Conservation (phyloP, 352 stramenopile species). For the Phytophthora crassamura region DNA sequence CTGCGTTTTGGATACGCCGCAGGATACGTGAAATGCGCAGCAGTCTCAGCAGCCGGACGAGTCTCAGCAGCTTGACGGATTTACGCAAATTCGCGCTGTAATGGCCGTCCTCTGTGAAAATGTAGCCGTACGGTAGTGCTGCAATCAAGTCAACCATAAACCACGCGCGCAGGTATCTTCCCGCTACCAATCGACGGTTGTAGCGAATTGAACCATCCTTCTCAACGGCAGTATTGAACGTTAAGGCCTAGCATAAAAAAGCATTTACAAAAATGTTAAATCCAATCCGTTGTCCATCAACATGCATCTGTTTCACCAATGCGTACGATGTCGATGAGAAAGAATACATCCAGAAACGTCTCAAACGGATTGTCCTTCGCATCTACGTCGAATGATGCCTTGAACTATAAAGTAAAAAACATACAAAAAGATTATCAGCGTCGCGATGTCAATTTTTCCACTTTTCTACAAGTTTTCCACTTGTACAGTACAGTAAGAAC, state of each 20-base stretch:
- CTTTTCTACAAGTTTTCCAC: too few species aligned
- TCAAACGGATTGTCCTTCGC: conserved; percentile 53
- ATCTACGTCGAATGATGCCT: conserved; percentile 60
- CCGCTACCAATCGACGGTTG: conserved; percentile 43
- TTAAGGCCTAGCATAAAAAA: conserved; percentile 42
- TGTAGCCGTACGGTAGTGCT: conserved; percentile 59
- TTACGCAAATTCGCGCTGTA: conserved; percentile 45
- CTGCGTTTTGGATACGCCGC: conserved; percentile 65
- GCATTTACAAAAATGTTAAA: neutral
- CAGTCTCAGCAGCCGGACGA: conserved; percentile 66
- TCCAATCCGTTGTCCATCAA: neutral
- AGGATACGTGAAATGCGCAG: conserved; percentile 78
- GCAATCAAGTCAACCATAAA: conserved; percentile 57
- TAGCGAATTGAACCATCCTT: conserved; percentile 59
- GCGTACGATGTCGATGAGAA: conserved; percentile 72
- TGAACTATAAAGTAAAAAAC: conserved; percentile 44
- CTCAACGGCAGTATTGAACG: conserved; percentile 65
- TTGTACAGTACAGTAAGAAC: too few species aligned
- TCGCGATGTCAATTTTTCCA: too few species aligned
- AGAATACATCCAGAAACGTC: conserved; percentile 59
- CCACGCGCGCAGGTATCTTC: conserved; percentile 54
- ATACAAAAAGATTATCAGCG: conserved; percentile 1
- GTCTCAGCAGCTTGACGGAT: conserved; percentile 63
- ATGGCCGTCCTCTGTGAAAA: conserved; percentile 30
- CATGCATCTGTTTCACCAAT: neutral